Evolutionary conservation across 139 green algal genomes (phyloP), one percentile per base, ranked within the genome.

Genomic region (Coelastrella sp.): DNA sequence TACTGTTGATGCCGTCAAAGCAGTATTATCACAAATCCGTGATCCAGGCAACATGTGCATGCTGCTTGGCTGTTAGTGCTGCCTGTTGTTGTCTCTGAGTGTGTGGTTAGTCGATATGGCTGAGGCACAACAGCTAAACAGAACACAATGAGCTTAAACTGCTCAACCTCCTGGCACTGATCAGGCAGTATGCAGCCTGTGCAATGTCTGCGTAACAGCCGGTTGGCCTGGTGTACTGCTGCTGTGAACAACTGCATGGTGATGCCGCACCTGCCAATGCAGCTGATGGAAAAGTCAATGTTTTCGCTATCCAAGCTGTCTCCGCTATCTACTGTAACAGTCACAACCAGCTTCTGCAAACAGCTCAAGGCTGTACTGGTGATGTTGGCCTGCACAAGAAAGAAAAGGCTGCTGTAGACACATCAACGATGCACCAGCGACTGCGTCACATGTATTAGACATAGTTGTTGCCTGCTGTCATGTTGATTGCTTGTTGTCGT

Each of bases 341-440:
- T 95, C 12, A 96, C 87, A 24, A 98, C 89, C 9, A 98, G 66
- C 91, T 98, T 96, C 81, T 97, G 89, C 0, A 82, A 60, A 90
- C 96, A 98, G 49, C 17, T 7, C 56, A 78, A 4, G 94, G 24
- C 56, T 15, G 57, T 24, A 10, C 78, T 58, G 20, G 80, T 82
- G 10, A 7, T 57, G 60, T 49, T 63, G 63, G 56, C 68, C 4
- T 20, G 12, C 68, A 35, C 7, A 12, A 12, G 12, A 25, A 27
- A 8, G 7, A 60, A 17, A 79, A 4, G 84, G 17, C 11, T 49
- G 35, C 15, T 25, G 9, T 24, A 12, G 49, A 25, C 6, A 27
- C 27, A 20, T 63, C 11, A 22, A 72, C 10, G 22, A 49, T 12
- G 58, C 22, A 56, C 7, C 11, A 9, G 63, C 82, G 22, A 27